Base-by-base conservation (phyloP, 257 asterid genomes). In the Nicotiana benthamiana region DNA sequence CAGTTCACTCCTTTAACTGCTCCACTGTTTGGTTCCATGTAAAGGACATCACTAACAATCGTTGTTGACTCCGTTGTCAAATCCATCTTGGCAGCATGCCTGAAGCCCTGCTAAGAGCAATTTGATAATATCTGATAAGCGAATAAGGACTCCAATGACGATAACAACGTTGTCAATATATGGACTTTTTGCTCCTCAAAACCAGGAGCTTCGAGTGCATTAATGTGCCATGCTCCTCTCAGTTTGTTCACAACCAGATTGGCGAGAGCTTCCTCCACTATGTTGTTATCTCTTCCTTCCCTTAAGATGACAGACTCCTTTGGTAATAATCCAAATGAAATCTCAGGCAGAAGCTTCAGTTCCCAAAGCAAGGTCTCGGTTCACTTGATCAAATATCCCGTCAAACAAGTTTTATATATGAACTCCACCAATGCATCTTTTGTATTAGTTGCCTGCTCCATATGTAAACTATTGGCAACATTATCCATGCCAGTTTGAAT, bases 401-500 rank as follows among this genome's bases (percentile, higher is more conserved):
- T 15, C 59, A 16, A 53, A 53, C 59, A 53, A 53, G 20, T 52
- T 52, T 52, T 17, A 52, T 16, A 52, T 15, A 52, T 16, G 59
- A 52, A 52, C 46, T 36, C 46, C 46, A 7, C 46, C 46, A 36
- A 36, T 7, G 46, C 46, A 36, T 36, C 46, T 36, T 36, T 8
- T 36, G 10, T 36, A 36, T 6, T 36, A 36, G 46, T 36, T 36
- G 46, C 99, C 99, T 95, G 97, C 85, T 89, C 95, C 51, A 86
- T 84, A 3, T 92, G 89, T 64, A 92, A 89, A 86, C 81, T 81
- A 80, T 86, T 85, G 68, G 90, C 80, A 51, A 91, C 91, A 65
- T 86, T 86, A 79, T 92, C 97, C 80, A 86, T 90, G 65, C 94
- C 93, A 40, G 92, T 91, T 84, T 86, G 93, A 88, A 94, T 87